Evolutionary conservation across 129 eudicot species (phyloP).

Genomic region (Chrysanthemum makinoi): DNA sequence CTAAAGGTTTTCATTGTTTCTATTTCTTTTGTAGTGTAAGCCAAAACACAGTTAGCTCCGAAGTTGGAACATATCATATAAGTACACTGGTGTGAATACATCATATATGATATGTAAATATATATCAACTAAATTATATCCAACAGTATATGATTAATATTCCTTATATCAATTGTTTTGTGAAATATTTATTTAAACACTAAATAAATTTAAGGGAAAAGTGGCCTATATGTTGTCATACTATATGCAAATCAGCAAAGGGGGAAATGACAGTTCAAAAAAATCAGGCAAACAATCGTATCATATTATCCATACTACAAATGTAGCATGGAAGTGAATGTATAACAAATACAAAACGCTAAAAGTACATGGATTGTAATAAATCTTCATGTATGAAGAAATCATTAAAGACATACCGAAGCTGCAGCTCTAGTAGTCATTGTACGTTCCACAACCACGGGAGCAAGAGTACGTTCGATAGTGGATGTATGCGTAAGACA

Average conservation of each 20-base stretch:
- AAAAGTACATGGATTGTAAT: too few species aligned
- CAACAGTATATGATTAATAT: too few species aligned
- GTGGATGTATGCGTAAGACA: constrained; percentile 95
- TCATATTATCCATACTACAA: neutral
- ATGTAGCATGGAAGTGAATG: too few species aligned
- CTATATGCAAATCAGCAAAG: neutral
- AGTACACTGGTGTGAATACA: neutral
- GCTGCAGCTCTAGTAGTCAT: constrained; percentile 99
- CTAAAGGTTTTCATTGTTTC: neutral
- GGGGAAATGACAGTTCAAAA: neutral
- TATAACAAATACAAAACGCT: too few species aligned
- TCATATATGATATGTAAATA: too few species aligned
- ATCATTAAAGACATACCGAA: constrained; percentile 56
- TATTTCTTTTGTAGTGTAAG: neutral
- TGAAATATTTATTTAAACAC: neutral
- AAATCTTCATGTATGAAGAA: neutral
- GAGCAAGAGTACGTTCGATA: constrained; percentile 98
- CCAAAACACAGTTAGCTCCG: too few species aligned
- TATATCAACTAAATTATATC: too few species aligned
- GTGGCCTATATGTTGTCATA: neutral
- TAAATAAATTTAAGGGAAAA: neutral
- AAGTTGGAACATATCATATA: too few species aligned
- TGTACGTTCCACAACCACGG: constrained; percentile 92
- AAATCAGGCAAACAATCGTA: neutral
- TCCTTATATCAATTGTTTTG: neutral